Evolutionary conservation across 345 rosid genomes (phyloP).

Genomic region (Gossypium raimondii): DNA sequence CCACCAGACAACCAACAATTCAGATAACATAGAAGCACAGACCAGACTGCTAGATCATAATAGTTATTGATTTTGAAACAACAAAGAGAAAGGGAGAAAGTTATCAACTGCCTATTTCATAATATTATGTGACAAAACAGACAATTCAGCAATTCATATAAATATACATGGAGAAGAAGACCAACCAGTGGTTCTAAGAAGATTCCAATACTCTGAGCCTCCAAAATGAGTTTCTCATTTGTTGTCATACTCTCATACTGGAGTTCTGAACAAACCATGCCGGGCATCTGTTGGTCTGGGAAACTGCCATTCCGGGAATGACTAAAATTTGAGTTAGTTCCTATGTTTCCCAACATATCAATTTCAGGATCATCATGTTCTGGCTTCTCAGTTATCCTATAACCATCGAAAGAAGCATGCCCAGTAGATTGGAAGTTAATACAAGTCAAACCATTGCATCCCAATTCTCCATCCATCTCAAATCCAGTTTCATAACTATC

Average conservation of each 20-base stretch:
- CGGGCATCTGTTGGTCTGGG: conserved; percentile 38
- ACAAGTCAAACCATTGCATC: conserved; percentile 49
- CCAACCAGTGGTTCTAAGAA: conserved; percentile 72
- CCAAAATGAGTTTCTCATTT: conserved; percentile 69
- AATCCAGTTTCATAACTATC: conserved; percentile 54
- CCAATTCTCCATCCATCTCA: conserved; percentile 54
- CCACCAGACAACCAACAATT: neutral
- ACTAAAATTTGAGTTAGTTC: conserved; percentile 32
- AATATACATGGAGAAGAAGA: conserved; percentile 11
- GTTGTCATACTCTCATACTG: conserved; percentile 54
- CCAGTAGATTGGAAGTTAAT: conserved; percentile 35
- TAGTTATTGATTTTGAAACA: neutral
- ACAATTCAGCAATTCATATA: neutral
- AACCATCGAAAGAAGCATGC: conserved; percentile 42
- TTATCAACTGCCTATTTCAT: conserved; percentile 12
- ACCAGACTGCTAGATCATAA: neutral
- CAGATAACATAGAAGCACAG: neutral
- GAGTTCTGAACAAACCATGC: conserved; percentile 42
- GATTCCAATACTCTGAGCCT: conserved; percentile 78
- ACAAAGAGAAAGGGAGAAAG: neutral
- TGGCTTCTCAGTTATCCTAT: conserved; percentile 43
- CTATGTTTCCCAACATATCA: conserved; percentile 34
- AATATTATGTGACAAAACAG: conserved; percentile 10
- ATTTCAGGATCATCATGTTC: conserved; percentile 48
- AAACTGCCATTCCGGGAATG: conserved; percentile 42